phyloP scores from a whole-genome alignment of 2,329 filamentous ascomycete genomes.

The Ilyonectria mors-panacis region DNA sequence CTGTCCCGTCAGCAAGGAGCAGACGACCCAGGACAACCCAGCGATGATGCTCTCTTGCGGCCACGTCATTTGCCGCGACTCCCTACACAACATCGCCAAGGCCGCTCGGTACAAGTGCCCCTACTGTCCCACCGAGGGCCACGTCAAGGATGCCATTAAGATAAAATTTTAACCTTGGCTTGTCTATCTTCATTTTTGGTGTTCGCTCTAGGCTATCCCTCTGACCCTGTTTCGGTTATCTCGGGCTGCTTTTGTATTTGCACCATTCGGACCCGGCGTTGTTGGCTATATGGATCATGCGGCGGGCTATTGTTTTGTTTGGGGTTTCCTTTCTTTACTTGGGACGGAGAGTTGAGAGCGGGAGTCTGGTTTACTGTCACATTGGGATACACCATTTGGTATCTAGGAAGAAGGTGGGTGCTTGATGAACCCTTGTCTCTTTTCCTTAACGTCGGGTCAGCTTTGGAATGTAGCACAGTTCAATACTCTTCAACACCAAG shows the following conservation, averaged over 20 bases:
- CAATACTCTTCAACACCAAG: not conserved
- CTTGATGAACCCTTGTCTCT: not conserved
- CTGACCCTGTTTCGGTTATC: not conserved
- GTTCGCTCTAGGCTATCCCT: not conserved
- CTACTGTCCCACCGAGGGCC: constrained; percentile 91
- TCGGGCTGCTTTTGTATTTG: constrained; percentile 9
- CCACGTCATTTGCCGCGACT: constrained; percentile 92
- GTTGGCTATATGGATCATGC: constrained; percentile 21
- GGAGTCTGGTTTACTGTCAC: constrained; percentile 36
- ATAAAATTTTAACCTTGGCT: constrained; percentile 71
- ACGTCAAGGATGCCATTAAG: constrained; percentile 81
- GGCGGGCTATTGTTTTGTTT: constrained; percentile 4
- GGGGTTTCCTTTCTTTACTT: constrained; percentile 22
- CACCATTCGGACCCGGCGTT: constrained; percentile 28
- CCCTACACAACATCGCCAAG: constrained; percentile 84
- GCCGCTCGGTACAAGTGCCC: constrained; percentile 91
- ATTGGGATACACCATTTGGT: constrained; percentile 31
- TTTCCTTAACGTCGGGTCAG: too few species aligned
- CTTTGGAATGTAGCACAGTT: not conserved
- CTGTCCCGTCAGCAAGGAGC: constrained; percentile 96
- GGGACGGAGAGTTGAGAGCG: constrained; percentile 33
- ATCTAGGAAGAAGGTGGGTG: not conserved
- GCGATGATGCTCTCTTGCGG: constrained; percentile 98
- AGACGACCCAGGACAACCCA: constrained; percentile 92
- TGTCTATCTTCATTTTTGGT: not conserved